A percentile compares a stretch with the other conserved stretches of the same genome.
These are phyloP conservation scores for Sclerotinia minor DNA, from an alignment of 2,329 filamentous ascomycete species.

Conservation along the genomic window DNA sequence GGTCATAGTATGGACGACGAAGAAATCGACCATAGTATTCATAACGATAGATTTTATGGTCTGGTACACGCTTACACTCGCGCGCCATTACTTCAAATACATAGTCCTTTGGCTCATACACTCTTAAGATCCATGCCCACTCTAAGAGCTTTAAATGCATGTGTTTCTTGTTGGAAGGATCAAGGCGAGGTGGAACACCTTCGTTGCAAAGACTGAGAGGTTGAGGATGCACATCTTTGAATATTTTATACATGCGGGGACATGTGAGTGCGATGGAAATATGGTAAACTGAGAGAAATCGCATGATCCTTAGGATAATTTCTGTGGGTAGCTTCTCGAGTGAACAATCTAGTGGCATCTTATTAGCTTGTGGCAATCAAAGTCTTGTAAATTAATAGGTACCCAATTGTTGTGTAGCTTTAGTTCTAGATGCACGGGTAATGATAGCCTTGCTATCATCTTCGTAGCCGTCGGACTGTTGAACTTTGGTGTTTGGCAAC, in stretches of 20 bases:
- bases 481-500: too few species aligned
- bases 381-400: neutral
- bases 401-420: neutral
- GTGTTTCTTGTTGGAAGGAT: neutral
- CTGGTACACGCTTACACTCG: too few species aligned
- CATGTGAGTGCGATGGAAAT: neutral
- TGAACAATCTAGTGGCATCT: neutral
- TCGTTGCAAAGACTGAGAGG: neutral
- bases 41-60: neutral
- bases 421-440: neutral
- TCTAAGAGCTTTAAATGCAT: neutral
- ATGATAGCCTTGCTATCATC: neutral
- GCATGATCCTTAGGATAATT: neutral
- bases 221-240: neutral
- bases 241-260: neutral
- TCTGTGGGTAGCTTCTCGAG: neutral
- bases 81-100: neutral
- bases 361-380: neutral
- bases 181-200: neutral
- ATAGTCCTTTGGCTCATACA: neutral
- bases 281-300: neutral
- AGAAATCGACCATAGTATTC: neutral
- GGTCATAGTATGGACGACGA: neutral
- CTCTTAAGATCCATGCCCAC: neutral
- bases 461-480: neutral